phyloP scores from a whole-genome alignment of 345 rosid genomes.

The Euphorbia peplus region DNA sequence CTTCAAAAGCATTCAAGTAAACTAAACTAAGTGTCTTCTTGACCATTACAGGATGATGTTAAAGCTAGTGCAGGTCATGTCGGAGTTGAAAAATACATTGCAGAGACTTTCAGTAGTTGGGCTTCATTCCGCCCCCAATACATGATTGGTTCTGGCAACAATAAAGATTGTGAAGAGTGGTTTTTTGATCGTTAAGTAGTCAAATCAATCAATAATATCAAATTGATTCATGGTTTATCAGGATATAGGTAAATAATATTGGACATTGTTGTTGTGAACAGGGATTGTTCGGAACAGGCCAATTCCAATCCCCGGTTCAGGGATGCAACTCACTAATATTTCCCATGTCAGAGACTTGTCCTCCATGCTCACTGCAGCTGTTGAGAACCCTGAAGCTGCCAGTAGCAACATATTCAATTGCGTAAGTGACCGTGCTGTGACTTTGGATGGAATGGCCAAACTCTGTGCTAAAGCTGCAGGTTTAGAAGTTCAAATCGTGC shows the following conservation, averaged over 20 bases:
- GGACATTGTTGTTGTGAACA: slow-evolving; percentile 17
- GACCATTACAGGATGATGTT: slow-evolving; percentile 56
- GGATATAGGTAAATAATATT: not conserved
- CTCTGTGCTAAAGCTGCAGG: slow-evolving; percentile 91
- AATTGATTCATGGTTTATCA: too few relatives aligned
- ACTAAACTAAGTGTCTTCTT: slow-evolving; percentile 9
- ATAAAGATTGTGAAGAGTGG: slow-evolving; percentile 99
- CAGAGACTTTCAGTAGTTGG: slow-evolving; percentile 64
- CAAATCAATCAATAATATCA: not conserved
- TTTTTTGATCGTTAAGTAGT: slow-evolving; percentile 81
- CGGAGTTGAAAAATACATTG: slow-evolving; percentile 78
- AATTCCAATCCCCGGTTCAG: slow-evolving; percentile 89
- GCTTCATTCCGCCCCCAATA: slow-evolving; percentile 81
- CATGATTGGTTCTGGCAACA: slow-evolving; percentile 97
- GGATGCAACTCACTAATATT: slow-evolving; percentile 86
- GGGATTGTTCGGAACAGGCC: slow-evolving; percentile 89
- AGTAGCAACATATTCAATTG: slow-evolving; percentile 69
- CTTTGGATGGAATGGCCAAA: slow-evolving; percentile 90
- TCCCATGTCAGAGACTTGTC: slow-evolving; percentile 81
- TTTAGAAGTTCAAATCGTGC: slow-evolving; percentile 63
- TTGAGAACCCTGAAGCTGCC: slow-evolving; percentile 71
- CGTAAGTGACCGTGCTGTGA: slow-evolving; percentile 87
- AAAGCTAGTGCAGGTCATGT: slow-evolving; percentile 86
- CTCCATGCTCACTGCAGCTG: slow-evolving; percentile 78
- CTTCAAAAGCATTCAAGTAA: slow-evolving; percentile 6